Evolutionary conservation across 2,329 filamentous ascomycete species (phyloP), one percentile per base, ranked within the genome.

Genomic region (Diaporthe australafricana): DNA sequence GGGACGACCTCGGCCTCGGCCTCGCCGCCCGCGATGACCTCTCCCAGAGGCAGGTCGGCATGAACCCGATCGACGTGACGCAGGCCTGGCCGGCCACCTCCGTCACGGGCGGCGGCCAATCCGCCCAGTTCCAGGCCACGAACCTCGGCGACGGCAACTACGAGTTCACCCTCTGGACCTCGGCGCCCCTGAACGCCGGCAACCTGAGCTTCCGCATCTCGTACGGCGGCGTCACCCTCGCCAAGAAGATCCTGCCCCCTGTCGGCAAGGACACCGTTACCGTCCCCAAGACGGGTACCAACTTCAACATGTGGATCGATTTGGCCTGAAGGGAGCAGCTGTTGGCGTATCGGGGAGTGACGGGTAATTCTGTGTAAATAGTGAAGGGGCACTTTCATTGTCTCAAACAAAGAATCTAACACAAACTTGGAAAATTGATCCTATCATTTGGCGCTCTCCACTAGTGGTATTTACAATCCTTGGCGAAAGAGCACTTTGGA

Each of bases 131-230:
- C 38, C 14, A 60, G 56, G 56, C 56, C 56, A 42, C 25, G 8
- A 60, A 60, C 38, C 56, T 60, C 38, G 16, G 16, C 22, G n/a
- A 60, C 38, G 56, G 56, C 22, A 60, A 60, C 38, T 60, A 60
- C 56, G 12, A 42, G 35, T 62, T 62, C 38, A 62, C 56, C 22
- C 38, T 62, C 25, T 45, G 25, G 56, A 45, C 38, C 56, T 62
- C 56, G 16, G 56, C 25, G 22, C 25, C 56, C 3, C 4, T 11
- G 12, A 62, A 62, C 5, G 38, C 17, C 0, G 38, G 22, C 22
- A 32, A 62, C 25, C 22, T 62, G 25, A 30, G 17, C 38, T 62
- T 62, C 56, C 56, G 56, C 25, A 45, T 62, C 38, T 45, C 56
- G 4, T 62, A 45, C 56, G 56, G 56, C 25, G 38, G 56, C 22